Conservation (phyloP, 164 flowering plant genomes). For the Santalum album region DNA sequence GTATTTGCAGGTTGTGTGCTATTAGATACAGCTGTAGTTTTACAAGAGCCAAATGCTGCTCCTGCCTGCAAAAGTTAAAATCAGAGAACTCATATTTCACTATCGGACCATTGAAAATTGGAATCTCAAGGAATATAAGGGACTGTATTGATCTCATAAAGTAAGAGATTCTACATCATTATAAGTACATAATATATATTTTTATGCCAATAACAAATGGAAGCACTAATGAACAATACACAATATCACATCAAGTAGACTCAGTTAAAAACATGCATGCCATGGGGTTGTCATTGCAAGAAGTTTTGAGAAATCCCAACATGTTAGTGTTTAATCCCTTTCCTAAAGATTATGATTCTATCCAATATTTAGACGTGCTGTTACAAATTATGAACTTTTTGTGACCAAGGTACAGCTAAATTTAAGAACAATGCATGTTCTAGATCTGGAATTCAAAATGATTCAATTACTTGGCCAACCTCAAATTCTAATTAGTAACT, state of each 20-base stretch:
- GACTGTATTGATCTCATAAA: too few species aligned
- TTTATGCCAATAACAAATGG: too few species aligned
- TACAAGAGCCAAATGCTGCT: constrained; percentile 74
- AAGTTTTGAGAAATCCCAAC: not conserved
- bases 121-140: not conserved
- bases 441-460: not conserved
- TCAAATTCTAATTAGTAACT: not conserved
- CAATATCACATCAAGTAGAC: not conserved
- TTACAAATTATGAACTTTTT: not conserved
- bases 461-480: not conserved
- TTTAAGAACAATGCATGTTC: not conserved
- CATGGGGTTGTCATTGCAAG: not conserved
- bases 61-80: constrained; percentile 54
- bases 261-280: not conserved
- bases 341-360: not conserved
- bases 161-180: too few species aligned
- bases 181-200: too few species aligned
- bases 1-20: constrained; percentile 24
- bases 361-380: not conserved
- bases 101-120: not conserved
- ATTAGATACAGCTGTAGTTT: constrained; percentile 28
- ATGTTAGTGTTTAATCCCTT: not conserved
- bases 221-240: not conserved
- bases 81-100: not conserved
- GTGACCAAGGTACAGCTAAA: not conserved